These are phyloP conservation scores for Sarcodon aspratus DNA, from an alignment of 768 basidiomycete genomes.

Conservation along the genomic window DNA sequence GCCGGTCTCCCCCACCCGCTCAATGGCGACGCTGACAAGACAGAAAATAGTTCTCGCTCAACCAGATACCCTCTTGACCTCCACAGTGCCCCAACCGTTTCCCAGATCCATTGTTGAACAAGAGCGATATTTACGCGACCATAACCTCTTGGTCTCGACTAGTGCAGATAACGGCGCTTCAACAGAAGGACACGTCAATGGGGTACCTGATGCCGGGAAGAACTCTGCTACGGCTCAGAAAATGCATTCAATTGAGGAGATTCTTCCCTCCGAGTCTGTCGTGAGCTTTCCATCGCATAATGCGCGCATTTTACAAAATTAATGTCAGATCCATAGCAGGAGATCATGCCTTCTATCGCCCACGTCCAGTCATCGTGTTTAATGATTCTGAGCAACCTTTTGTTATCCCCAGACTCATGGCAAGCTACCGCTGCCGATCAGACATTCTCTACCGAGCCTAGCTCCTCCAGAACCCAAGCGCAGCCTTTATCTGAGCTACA, in stretches of 20 bases:
- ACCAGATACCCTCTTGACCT: too few relatives aligned
- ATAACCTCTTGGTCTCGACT: constrained; percentile 1
- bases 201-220: neutral
- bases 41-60: too few relatives aligned
- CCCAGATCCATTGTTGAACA: constrained; percentile 3
- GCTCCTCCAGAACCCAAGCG: constrained; percentile 17
- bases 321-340: constrained; percentile 26
- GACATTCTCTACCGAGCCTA: constrained; percentile 16
- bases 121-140: constrained; percentile 4
- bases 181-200: neutral
- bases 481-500: constrained; percentile 38
- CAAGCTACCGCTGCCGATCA: constrained; percentile 47
- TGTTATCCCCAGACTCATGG: constrained; percentile 40
- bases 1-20: too few relatives aligned
- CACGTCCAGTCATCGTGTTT: constrained; percentile 66
- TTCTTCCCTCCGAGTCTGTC: neutral
- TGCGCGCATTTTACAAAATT: neutral
- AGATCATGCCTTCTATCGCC: constrained; percentile 61
- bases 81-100: constrained; percentile 6
- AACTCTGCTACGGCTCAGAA: neutral
- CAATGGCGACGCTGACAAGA: too few relatives aligned
- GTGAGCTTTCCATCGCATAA: neutral
- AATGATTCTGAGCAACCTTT: constrained; percentile 60
- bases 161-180: constrained; percentile 2
- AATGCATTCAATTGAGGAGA: neutral